These are phyloP conservation scores for Magnusiomyces fungicola DNA, from an alignment of 1,139 yeast species.

Conservation along the genomic window DNA sequence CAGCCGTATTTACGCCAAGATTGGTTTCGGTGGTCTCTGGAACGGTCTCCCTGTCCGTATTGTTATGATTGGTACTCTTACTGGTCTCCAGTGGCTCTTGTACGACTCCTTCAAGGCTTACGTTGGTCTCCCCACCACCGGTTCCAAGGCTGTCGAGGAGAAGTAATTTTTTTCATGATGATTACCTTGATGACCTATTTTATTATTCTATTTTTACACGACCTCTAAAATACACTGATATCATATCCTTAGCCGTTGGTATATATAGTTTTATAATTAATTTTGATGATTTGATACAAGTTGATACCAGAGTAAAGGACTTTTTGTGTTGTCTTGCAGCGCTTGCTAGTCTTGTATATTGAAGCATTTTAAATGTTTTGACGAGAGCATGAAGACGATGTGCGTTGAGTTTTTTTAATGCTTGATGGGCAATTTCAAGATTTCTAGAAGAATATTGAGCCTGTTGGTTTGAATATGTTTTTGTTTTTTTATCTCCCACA, in stretches of 20 bases:
- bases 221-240: background rate
- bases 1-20: constrained; percentile 62
- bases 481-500: too few species aligned
- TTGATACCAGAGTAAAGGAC: background rate
- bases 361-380: too few species aligned
- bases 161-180: background rate
- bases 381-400: too few species aligned
- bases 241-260: background rate
- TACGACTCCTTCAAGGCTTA: constrained; percentile 90
- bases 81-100: constrained; percentile 94
- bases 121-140: constrained; percentile 88
- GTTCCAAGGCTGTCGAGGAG: constrained; percentile 25
- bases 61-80: constrained; percentile 92
- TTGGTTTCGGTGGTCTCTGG: constrained; percentile 90
- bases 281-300: background rate
- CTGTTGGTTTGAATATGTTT: too few species aligned
- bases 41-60: constrained; percentile 91
- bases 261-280: too few species aligned
- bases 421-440: too few species aligned
- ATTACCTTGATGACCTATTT: too few species aligned
- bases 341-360: too few species aligned
- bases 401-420: too few species aligned
- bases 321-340: background rate
- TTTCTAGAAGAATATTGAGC: too few species aligned
- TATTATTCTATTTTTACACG: too few species aligned